Base-by-base conservation (phyloP, 768 basidiomycete genomes). In the Boletus rufocinnamomeus region DNA sequence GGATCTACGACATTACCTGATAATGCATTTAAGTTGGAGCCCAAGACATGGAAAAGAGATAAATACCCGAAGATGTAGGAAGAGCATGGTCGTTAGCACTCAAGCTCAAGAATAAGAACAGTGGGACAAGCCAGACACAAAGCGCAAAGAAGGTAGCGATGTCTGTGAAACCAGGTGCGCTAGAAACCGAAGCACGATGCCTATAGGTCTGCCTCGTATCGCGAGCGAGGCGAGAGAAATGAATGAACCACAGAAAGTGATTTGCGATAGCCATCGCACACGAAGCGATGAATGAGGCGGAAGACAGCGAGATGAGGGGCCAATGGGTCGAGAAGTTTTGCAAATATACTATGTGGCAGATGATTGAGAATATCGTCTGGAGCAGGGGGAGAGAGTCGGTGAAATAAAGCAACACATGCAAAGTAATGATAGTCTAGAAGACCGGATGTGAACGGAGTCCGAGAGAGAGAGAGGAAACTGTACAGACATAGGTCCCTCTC, bases 1-100 rank as follows among this genome's bases (percentile, higher is more conserved):
- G 73, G 64, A 16, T 56, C 66, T 16, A 59, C 63, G n/a, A 62
- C 52, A 21, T 52, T 40, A 38, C 66, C 70, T 69, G 54, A 27
- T 8, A 19, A 27, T 28, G 16, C 2, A 7, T 1, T 27, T 61
- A 2, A 57, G 54, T 55, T 13, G 16, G 40, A 50, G 32, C 13
- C 1, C 23, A 23, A 34, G 30, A 21, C 16, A 40, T 6, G n/a
- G 10, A 53, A 30, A 37, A 5, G 37, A 34, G 49, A 38, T 59
- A 63, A 69, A 58, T 68, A 84, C 85, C 78, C 30, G 82, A 71
- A n/a, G 86, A 82, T 25, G 80, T 79, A 6, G 97, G 97, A 17
- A 98, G 81, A 2, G 95, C 93, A 67, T 98, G 93, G 71, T 99
- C 97, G 63, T 98, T 98, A 17, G 97, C 96, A 61, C 93, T 95